Conservation (phyloP, 2,329 filamentous ascomycete species). For the Aspergillus arachidicola region DNA sequence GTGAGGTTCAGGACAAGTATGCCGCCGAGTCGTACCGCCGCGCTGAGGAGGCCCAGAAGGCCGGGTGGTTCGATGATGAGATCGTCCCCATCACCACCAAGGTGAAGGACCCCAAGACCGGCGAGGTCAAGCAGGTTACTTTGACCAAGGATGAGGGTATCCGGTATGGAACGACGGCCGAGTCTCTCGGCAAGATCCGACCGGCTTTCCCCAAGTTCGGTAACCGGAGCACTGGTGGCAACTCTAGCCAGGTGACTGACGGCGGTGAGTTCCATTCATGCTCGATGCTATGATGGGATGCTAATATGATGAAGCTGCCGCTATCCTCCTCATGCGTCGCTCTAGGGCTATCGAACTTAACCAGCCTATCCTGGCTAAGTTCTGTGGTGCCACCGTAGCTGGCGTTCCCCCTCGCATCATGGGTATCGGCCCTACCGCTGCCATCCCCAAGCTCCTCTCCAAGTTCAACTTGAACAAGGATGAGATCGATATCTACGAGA, state of each 20-base stretch:
- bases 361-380: slow-evolving; percentile 93
- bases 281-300: neutral
- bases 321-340: slow-evolving; percentile 90
- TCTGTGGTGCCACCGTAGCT: slow-evolving; percentile 85
- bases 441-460: slow-evolving; percentile 77
- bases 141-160: slow-evolving; percentile 88
- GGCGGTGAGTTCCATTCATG: slow-evolving; percentile 59
- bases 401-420: slow-evolving; percentile 93
- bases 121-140: slow-evolving; percentile 74
- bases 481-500: slow-evolving; percentile 86
- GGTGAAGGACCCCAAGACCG: slow-evolving; percentile 80
- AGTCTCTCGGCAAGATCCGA: slow-evolving; percentile 80
- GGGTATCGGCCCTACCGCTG: slow-evolving; percentile 71
- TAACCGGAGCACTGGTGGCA: slow-evolving; percentile 83
- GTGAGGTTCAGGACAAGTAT: slow-evolving; percentile 80
- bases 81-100: slow-evolving; percentile 84
- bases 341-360: slow-evolving; percentile 82
- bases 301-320: slow-evolving; percentile 63
- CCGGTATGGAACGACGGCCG: slow-evolving; percentile 83
- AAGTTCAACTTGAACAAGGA: slow-evolving; percentile 76
- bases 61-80: slow-evolving; percentile 89
- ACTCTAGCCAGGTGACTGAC: slow-evolving; percentile 93
- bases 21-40: slow-evolving; percentile 85
- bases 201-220: slow-evolving; percentile 90
- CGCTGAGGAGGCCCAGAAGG: slow-evolving; percentile 87